These are phyloP conservation scores for Vachellia pachyceras DNA, from an alignment of 306 rosid species.

Conservation along the genomic window DNA sequence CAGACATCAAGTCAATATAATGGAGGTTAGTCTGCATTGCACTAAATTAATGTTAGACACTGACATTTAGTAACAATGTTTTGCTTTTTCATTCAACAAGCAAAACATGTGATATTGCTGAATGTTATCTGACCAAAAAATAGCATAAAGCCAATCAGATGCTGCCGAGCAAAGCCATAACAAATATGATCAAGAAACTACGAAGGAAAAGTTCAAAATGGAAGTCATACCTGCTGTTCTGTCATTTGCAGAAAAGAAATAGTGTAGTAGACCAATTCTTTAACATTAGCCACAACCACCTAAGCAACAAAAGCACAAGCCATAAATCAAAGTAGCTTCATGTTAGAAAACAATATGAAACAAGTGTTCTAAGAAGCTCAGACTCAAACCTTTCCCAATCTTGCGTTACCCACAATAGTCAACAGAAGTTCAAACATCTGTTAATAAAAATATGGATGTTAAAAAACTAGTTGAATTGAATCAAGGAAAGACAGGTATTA, in stretches of 20 bases:
- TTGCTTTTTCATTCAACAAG: slow-evolving; percentile 20
- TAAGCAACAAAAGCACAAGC: slow-evolving; percentile 40
- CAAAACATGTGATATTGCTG: slow-evolving; percentile 9
- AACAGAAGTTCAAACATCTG: slow-evolving; percentile 94
- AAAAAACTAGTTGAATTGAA: slow-evolving; percentile 24
- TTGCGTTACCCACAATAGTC: slow-evolving; percentile 77
- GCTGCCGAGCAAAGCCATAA: slow-evolving; percentile 18
- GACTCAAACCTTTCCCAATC: slow-evolving; percentile 67
- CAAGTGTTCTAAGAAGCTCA: slow-evolving; percentile 32
- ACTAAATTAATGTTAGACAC: background rate
- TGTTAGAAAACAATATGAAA: slow-evolving; percentile 35
- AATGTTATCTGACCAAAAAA: slow-evolving; percentile 12
- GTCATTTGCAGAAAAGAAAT: slow-evolving; percentile 94
- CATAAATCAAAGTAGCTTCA: slow-evolving; percentile 3
- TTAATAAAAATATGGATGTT: slow-evolving; percentile 32
- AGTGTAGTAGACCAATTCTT: slow-evolving; percentile 86
- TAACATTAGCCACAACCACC: slow-evolving; percentile 66
- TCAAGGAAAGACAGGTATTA: slow-evolving; percentile 25
- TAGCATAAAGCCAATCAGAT: slow-evolving; percentile 33
- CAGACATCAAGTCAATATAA: slow-evolving; percentile 5
- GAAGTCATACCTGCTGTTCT: slow-evolving; percentile 70
- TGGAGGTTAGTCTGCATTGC: slow-evolving; percentile 1
- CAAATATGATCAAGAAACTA: slow-evolving; percentile 10
- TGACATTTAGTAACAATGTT: background rate
- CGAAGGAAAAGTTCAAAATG: slow-evolving; percentile 26